Conservation (phyloP, 768 basidiomycete genomes). For the Tulasnella sp. region DNA sequence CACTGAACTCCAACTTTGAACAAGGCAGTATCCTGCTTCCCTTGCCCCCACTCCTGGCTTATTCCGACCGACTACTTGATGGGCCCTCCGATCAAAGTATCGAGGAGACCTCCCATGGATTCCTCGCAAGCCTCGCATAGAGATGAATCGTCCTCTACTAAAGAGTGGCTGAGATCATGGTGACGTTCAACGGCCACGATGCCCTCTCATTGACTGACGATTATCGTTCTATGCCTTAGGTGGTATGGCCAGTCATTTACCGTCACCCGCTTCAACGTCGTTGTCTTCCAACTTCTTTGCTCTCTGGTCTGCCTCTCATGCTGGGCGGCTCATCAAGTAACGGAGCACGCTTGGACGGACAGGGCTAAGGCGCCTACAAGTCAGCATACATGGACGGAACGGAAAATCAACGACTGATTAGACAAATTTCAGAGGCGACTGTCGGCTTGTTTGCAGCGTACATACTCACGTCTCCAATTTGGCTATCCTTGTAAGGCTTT, state of each 20-base stretch:
- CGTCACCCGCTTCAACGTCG: constrained; percentile 14
- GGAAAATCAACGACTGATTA: neutral
- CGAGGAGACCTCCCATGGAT: neutral
- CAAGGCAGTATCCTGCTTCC: neutral
- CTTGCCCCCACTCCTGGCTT: neutral
- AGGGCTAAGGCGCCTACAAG: neutral
- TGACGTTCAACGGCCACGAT: neutral
- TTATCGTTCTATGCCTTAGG: neutral
- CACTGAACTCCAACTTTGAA: neutral
- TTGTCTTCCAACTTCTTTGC: neutral
- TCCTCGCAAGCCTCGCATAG: neutral
- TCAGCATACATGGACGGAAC: neutral
- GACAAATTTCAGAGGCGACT: neutral
- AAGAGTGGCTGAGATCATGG: neutral
- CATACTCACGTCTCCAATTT: neutral
- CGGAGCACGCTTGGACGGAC: neutral
- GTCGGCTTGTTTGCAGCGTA: constrained; percentile 4
- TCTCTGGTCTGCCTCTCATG: neutral
- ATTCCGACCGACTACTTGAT: neutral
- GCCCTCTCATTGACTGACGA: neutral
- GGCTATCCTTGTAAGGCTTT: neutral
- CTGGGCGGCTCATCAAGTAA: constrained; percentile 20
- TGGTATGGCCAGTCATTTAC: constrained; percentile 18
- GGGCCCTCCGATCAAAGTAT: neutral
- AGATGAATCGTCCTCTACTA: neutral